These are phyloP conservation scores for Globisporangium solare DNA, from an alignment of 352 stramenopile genomes.

Conservation along the genomic window DNA sequence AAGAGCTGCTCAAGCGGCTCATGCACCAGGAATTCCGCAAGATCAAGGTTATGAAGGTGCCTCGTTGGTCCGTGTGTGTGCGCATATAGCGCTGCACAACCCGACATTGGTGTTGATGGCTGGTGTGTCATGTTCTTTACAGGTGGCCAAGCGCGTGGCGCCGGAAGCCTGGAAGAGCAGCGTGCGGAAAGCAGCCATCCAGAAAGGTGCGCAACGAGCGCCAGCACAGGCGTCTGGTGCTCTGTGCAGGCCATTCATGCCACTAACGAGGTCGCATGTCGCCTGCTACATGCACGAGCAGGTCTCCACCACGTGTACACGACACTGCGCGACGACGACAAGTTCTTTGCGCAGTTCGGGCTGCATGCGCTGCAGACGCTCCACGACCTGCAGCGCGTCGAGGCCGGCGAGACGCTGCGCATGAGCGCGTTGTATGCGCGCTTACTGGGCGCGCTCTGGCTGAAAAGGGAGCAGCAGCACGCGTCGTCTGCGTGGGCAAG, in stretches of 20 bases:
- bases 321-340: conserved; percentile 21
- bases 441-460: conserved; percentile 47
- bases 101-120: background rate
- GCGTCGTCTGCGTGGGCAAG: conserved; percentile 34
- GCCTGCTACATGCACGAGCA: conserved; percentile 1
- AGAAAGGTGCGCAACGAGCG: conserved; percentile 24
- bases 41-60: conserved; percentile 65
- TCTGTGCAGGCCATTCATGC: background rate
- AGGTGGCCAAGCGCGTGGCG: conserved; percentile 46
- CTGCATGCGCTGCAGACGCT: conserved; percentile 62
- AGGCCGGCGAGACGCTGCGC: conserved; percentile 37
- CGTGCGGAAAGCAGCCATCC: conserved; percentile 35
- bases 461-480: conserved; percentile 37
- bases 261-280: background rate
- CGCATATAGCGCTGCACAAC: too few species aligned
- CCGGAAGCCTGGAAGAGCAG: conserved; percentile 61
- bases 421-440: conserved; percentile 52
- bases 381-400: conserved; percentile 58
- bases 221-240: background rate
- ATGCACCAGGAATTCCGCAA: conserved; percentile 84
- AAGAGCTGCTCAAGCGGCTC: conserved; percentile 84
- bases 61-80: too few species aligned
- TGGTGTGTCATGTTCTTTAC: background rate
- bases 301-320: conserved; percentile 38
- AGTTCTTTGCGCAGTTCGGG: conserved; percentile 19